Evolutionary conservation across 2,329 filamentous ascomycete species (phyloP).

Genomic region (Clarireedia hainanense): DNA sequence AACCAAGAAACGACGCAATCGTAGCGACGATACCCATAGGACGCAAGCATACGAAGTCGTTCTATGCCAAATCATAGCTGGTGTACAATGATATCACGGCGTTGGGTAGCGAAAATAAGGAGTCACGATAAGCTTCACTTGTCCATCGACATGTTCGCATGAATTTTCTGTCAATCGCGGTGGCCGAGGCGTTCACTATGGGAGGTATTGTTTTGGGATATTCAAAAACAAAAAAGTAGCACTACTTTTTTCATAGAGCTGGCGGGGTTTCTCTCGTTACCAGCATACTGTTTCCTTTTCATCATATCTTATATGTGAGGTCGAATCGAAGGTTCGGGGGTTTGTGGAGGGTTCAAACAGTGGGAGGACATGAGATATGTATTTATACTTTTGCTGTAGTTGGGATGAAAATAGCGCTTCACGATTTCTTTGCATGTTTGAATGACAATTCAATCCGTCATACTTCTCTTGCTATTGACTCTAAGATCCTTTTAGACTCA

Average conservation of each 20-base stretch:
- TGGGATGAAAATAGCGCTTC: background rate
- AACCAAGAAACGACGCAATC: slow-evolving; percentile 16
- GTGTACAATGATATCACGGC: slow-evolving; percentile 21
- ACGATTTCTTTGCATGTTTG: background rate
- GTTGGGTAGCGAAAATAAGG: slow-evolving; percentile 19
- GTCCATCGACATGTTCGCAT: slow-evolving; percentile 12
- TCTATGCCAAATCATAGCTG: slow-evolving; percentile 18
- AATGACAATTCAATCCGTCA: background rate
- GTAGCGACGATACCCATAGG: slow-evolving; percentile 21
- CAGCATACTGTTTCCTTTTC: slow-evolving; percentile 6
- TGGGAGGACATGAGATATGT: slow-evolving; percentile 1
- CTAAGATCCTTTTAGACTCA: background rate
- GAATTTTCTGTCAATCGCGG: slow-evolving; percentile 9
- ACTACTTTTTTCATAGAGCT: slow-evolving; percentile 13
- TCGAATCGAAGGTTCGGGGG: background rate
- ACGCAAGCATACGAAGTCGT: slow-evolving; percentile 21
- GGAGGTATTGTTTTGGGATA: slow-evolving; percentile 10
- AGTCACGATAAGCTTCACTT: slow-evolving; percentile 8
- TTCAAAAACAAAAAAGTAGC: slow-evolving; percentile 11
- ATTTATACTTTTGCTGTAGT: slow-evolving; percentile 7
- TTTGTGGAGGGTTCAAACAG: background rate
- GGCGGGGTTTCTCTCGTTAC: slow-evolving; percentile 8
- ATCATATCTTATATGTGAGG: slow-evolving; percentile 6
- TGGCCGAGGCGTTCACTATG: slow-evolving; percentile 17
- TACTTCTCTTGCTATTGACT: too few species aligned